These are phyloP conservation scores for Leucocoprinus leucothites DNA, from an alignment of 768 basidiomycete genomes.

Conservation along the genomic window DNA sequence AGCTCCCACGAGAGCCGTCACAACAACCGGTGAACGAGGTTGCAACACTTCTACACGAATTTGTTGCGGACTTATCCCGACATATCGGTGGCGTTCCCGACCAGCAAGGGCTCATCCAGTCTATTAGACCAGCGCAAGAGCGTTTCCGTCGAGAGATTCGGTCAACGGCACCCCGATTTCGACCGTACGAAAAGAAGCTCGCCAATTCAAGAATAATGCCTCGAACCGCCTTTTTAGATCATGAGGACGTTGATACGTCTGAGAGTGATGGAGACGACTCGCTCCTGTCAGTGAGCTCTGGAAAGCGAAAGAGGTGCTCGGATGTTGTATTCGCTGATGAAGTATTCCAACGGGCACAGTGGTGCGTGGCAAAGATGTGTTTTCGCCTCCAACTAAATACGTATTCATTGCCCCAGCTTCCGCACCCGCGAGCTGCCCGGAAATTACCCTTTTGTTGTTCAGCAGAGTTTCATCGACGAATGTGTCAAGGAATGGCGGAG, in stretches of 20 bases:
- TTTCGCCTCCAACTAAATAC: too few relatives aligned
- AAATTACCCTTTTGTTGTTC: conserved; percentile 62
- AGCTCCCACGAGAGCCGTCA: conserved; percentile 51
- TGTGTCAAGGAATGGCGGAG: conserved; percentile 45
- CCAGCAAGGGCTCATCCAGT: conserved; percentile 50
- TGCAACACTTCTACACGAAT: conserved; percentile 41
- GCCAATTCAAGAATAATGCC: background rate
- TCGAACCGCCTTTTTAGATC: conserved; percentile 10
- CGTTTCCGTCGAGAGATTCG: conserved; percentile 47
- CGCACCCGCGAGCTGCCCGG: conserved; percentile 70
- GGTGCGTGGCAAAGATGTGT: background rate
- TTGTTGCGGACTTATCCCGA: conserved; percentile 39
- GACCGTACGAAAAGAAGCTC: conserved; percentile 9
- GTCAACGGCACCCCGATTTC: conserved; percentile 9
- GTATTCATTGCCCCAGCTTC: conserved; percentile 41
- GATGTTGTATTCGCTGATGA: conserved; percentile 22
- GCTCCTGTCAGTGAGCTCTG: background rate
- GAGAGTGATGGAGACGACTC: conserved; percentile 1
- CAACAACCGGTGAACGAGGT: conserved; percentile 57
- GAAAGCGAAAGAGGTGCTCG: background rate
- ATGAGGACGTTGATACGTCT: conserved; percentile 19
- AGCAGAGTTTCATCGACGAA: conserved; percentile 42
- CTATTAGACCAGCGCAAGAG: conserved; percentile 47
- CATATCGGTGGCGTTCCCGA: conserved; percentile 54
- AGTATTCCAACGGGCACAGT: conserved; percentile 20